Evolutionary conservation across 441 rosid species (phyloP).

Genomic region (Mallotus japonicus): DNA sequence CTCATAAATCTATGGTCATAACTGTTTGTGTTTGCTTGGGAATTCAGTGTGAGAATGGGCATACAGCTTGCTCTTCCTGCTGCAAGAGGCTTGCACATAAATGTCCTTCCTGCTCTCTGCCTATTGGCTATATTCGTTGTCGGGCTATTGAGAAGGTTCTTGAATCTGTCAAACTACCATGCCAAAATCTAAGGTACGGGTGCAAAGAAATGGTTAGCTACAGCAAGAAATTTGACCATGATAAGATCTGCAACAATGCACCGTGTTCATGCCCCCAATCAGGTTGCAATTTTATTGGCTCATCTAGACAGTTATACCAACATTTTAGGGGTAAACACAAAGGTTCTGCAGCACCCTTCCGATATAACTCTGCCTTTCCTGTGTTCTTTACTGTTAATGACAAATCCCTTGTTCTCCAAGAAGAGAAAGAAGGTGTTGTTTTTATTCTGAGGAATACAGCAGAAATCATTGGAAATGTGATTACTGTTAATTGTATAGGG

Average conservation of each 20-base stretch:
- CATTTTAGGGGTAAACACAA: slow-evolving; percentile 41
- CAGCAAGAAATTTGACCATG: slow-evolving; percentile 41
- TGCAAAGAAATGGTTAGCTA: slow-evolving; percentile 40
- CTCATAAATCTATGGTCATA: neutral
- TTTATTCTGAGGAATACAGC: slow-evolving; percentile 29
- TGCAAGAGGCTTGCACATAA: slow-evolving; percentile 47
- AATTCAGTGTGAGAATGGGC: slow-evolving; percentile 70
- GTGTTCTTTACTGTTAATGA: slow-evolving; percentile 14
- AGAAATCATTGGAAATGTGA: slow-evolving; percentile 25
- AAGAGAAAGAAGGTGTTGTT: slow-evolving; percentile 32
- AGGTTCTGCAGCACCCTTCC: slow-evolving; percentile 14
- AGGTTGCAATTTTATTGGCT: slow-evolving; percentile 42
- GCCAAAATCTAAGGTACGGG: slow-evolving; percentile 46
- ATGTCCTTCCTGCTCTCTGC: slow-evolving; percentile 56
- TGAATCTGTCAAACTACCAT: slow-evolving; percentile 44
- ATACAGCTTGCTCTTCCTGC: slow-evolving; percentile 59
- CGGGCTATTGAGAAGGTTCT: slow-evolving; percentile 73
- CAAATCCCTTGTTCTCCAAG: slow-evolving; percentile 32
- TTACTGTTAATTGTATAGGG: slow-evolving; percentile 30
- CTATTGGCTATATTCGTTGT: slow-evolving; percentile 59
- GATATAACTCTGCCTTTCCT: slow-evolving; percentile 13
- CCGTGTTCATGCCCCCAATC: slow-evolving; percentile 55
- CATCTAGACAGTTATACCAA: slow-evolving; percentile 35
- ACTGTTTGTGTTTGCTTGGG: neutral
- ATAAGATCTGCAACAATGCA: slow-evolving; percentile 38